Base-by-base conservation (phyloP, 495 filamentous ascomycete genomes). In the Talaromyces wortmannii region DNA sequence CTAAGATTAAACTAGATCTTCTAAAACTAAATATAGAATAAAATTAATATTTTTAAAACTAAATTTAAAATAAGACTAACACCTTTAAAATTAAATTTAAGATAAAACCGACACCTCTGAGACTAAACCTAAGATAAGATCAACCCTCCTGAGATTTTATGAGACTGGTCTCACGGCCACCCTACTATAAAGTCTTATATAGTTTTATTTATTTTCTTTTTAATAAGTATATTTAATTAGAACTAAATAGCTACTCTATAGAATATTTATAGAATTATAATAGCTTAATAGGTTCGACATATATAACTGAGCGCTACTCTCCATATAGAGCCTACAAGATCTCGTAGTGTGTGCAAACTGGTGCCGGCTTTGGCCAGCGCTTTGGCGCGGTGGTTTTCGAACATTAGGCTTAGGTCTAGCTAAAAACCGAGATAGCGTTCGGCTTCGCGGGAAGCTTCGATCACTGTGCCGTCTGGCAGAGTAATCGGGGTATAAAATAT, bases 331-430 rank as follows among this genome's bases (percentile, higher is more conserved):
- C 55, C 54, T 23, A 52, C 23, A 4, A 65, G 50, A 0, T 44
- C 52, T 10, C 56, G 56, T 10, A 62, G 48, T 0, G 60, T 60
- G 52, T 57, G 42, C 0, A 65, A 29, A 16, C 44, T 56, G 6
- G 30, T 16, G 7, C 52, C 55, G 0, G 53, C 58, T 18, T 61
- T 65, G 0, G 56, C 53, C 0, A 64, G 10, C 0, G 53, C 31
- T 11, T 63, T 56, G 2, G 50, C 29, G 2, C 52, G 33, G 48
- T 63, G 52, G 0, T 4, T 36, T 0, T 51, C 13, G 17, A 65
- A 66, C 0, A 40, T 53, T 2, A 68, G 58, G 5, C 44, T 29
- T 15, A 45, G 48, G 30, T 64, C 62, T 0, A 63, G 57, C 57
- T 53, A 63, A 42, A 63, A 48, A 11, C 50, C 51, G 5, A 63